These are phyloP conservation scores for Gloeostereum incarnatum DNA, from an alignment of 768 basidiomycete genomes.

Conservation along the genomic window DNA sequence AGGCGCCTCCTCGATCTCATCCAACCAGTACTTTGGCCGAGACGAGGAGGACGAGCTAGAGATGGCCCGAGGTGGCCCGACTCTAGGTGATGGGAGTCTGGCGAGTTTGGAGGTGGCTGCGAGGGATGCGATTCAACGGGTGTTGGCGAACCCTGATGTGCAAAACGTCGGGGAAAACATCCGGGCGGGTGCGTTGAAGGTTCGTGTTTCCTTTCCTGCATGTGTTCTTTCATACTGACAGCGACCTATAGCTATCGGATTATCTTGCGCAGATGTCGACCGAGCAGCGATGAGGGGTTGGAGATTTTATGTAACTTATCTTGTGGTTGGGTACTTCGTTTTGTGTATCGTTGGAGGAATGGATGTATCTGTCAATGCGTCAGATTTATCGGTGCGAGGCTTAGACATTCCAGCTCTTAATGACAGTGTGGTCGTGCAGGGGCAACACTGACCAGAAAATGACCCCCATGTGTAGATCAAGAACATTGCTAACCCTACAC, in stretches of 20 bases:
- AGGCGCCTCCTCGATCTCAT: slow-evolving; percentile 90
- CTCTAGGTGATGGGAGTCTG: slow-evolving; percentile 46
- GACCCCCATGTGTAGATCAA: no score
- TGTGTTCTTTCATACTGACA: slow-evolving; percentile 5
- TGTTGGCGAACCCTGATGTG: slow-evolving; percentile 81
- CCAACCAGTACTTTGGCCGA: slow-evolving; percentile 93
- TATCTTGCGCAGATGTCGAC: slow-evolving; percentile 70
- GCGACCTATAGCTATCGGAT: slow-evolving; percentile 38
- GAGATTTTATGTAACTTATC: no score
- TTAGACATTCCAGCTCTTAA: no score
- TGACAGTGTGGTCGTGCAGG: no score
- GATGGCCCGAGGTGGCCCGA: slow-evolving; percentile 9
- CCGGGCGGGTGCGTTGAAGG: slow-evolving; percentile 75
- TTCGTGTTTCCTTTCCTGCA: slow-evolving; percentile 20
- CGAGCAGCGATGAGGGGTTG: slow-evolving; percentile 26
- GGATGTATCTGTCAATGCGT: no score
- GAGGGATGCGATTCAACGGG: slow-evolving; percentile 62
- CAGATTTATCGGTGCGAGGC: no score
- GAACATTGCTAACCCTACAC: no score
- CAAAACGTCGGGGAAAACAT: slow-evolving; percentile 79
- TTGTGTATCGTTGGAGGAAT: no score
- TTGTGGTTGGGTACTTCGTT: no score
- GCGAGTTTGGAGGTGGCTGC: slow-evolving; percentile 55
- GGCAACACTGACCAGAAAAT: no score
- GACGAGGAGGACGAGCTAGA: slow-evolving; percentile 65